Base-by-base conservation (phyloP, 139 green algal species). In the Picochlorum sp. region DNA sequence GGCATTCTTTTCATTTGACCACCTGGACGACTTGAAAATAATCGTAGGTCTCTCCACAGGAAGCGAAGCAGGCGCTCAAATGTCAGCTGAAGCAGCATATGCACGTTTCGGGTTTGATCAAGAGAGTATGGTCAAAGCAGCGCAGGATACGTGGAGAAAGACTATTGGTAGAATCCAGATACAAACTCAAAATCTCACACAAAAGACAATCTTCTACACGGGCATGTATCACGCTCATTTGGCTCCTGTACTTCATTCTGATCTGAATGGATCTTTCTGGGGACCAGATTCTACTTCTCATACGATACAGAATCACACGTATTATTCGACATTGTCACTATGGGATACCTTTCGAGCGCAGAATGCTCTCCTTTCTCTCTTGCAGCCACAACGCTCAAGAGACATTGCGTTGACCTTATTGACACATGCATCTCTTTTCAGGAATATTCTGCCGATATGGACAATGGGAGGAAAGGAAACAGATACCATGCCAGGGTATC, bases 341-440 rank as follows among this genome's bases (percentile, higher is more conserved):
- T 65, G 58, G 58, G 58, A 65, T 32, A 65, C 58, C 13, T 65
- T 65, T 32, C n/a, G 58, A 57, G 58, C 58, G 7, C n/a, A 28
- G 7, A 28, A 65, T 32, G 13, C 58, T 57, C 23, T 65, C 7
- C 20, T 57, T 52, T 57, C 58, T 18, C 57, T 65, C 57, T 32
- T 65, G n/a, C 6, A 65, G 13, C 58, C 58, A 26, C 5, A 59
- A 11, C n/a, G 28, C 4, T 3, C 23, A 1, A 52, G 20, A 51
- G 58, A 65, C 21, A 54, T 65, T 21, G 23, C 9, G 18, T 8
- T 26, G 15, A 65, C 20, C 26, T 28, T 65, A 7, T 57, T 65
- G 15, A 21, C n/a, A 0, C 23, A 65, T 20, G n/a, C 58, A 50
- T 1, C 57, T 9, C 58, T 57, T 16, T 20, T 28, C 20, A 23